Conservation (phyloP, 106 monocot species). For the Ottelia alismoides region DNA sequence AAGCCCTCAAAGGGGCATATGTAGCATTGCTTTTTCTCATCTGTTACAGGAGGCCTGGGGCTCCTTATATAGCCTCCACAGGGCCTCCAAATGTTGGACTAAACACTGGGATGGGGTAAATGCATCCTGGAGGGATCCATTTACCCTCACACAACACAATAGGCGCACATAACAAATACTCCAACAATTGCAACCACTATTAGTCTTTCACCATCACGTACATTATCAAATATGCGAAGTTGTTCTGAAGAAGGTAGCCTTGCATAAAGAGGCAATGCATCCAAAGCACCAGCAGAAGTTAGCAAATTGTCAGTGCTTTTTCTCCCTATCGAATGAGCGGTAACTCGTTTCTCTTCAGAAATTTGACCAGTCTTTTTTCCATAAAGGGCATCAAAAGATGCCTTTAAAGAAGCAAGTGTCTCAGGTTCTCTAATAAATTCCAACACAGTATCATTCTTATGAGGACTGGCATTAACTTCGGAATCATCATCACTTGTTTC, state of each 20-base stretch:
- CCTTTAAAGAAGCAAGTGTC: conserved; percentile 57
- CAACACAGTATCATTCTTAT: conserved; percentile 20
- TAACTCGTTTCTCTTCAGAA: conserved; percentile 9
- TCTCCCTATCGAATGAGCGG: conserved; percentile 5
- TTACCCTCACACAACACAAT: too few species aligned
- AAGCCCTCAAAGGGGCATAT: too few species aligned
- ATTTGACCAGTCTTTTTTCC: conserved; percentile 10
- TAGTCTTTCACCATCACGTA: conserved; percentile 64
- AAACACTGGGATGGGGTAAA: too few species aligned
- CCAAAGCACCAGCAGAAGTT: conserved; percentile 22
- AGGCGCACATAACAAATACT: too few species aligned
- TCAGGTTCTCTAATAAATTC: conserved; percentile 40
- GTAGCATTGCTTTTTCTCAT: too few species aligned
- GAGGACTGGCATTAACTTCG: conserved; percentile 5
- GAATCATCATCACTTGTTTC: conserved; percentile 39
- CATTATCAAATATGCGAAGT: conserved; percentile 70
- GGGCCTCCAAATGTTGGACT: too few species aligned
- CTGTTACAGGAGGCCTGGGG: too few species aligned
- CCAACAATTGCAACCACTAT: conserved; percentile 91
- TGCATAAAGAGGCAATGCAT: conserved; percentile 87
- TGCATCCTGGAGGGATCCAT: too few species aligned
- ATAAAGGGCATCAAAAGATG: conserved; percentile 62
- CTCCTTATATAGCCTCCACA: too few species aligned
- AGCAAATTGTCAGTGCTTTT: neutral
- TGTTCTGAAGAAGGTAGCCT: conserved; percentile 80